Percentiles rank a stretch among this genome's conserved stretches.
phyloP scores from a whole-genome alignment of 2,329 filamentous ascomycete species.

The Paramyrothecium sp. region DNA sequence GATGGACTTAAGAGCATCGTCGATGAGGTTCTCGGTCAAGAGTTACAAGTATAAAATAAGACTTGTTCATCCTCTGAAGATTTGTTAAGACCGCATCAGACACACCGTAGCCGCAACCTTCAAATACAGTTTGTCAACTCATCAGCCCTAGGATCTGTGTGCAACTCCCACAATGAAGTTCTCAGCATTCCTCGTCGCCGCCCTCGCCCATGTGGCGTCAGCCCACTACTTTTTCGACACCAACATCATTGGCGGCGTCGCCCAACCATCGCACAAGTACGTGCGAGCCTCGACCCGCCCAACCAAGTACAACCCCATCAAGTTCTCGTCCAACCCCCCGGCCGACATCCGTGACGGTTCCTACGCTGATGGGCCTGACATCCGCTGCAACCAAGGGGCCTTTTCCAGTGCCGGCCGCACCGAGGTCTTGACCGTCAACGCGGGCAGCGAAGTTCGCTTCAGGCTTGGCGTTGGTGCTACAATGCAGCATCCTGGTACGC shows the following conservation, averaged over 20 bases:
- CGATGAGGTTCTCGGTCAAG: too few species aligned
- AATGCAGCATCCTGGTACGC: background rate
- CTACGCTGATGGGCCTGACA: background rate
- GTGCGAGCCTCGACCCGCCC: background rate
- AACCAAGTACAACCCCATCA: conserved; percentile 3
- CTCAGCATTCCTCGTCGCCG: background rate
- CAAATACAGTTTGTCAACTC: background rate
- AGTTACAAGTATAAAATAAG: too few species aligned
- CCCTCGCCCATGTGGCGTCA: background rate
- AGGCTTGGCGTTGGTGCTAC: conserved; percentile 1
- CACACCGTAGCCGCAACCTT: background rate
- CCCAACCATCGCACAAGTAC: background rate
- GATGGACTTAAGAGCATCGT: background rate
- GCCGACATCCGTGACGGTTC: conserved; percentile 1
- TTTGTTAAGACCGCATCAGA: too few species aligned
- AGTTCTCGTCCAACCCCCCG: conserved; percentile 2
- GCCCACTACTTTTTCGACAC: conserved; percentile 3
- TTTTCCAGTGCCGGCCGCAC: background rate
- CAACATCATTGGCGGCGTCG: background rate
- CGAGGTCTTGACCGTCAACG: background rate
- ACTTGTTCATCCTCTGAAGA: too few species aligned
- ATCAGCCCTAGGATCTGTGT: background rate
- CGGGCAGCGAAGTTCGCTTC: background rate
- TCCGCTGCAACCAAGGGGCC: conserved; percentile 1
- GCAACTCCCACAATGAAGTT: background rate